Evolutionary conservation across 345 rosid genomes (phyloP), one percentile per base, ranked within the genome.

Genomic region (Populus euphratica): DNA sequence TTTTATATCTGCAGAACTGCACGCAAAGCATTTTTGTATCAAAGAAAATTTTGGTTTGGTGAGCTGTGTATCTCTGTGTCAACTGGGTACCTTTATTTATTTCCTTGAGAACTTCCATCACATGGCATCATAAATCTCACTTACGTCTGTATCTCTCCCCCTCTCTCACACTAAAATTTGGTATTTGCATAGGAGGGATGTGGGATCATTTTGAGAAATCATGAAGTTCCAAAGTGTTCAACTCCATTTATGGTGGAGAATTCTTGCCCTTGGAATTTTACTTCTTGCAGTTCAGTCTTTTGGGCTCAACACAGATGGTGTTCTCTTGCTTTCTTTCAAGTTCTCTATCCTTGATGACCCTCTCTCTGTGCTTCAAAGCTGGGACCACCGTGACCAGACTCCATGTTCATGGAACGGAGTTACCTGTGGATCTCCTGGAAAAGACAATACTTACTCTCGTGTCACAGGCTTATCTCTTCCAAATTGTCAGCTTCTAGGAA

Each of bases 331-430:
- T 64, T 96, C 99, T 77, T 86, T 96, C 80, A 93, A 89, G 79
- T 82, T 74, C 82, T 91, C 93, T 12, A 77, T 93, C 81, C 50
- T 86, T 69, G 80, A 81, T 64, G 99, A 96, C 77, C 99, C 99
- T 66, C 86, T 89, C 14, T 66, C 54, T 8, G 91, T 80, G 59
- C 84, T 93, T 50, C 67, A 82, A 23, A 82, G 49, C 88, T 96
- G 99, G 99, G 89, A 81, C 73, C 70, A 47, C 86, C 14, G 67
- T 33, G 93, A 89, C 78, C 82, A 82, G 70, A 87, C 87, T 76
- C 99, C 99, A 10, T 93, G 98, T 80, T 87, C 86, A 1, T 96
- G 99, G 99, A 75, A 69, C 66, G 97, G 99, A 17, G 94, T 96
- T 73, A 75, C 84, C 59, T 95, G 99, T 74, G 80, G 78, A 31